Evolutionary conservation across 495 filamentous ascomycete genomes (phyloP), one percentile per base, ranked within the genome.

Genomic region (Lasiosphaeria ovina): DNA sequence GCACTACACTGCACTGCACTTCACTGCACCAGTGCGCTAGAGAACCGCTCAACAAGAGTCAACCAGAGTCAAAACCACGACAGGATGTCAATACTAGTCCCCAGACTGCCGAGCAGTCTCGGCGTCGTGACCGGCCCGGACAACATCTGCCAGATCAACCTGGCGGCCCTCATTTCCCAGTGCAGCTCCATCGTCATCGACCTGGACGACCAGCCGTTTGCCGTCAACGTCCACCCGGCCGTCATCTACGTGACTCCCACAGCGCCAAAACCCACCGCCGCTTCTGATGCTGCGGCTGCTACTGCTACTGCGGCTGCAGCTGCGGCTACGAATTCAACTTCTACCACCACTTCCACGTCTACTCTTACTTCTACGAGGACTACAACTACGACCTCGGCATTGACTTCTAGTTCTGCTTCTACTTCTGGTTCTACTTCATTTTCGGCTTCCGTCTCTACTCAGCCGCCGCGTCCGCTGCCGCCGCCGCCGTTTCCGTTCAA

Each of bases 81-180:
- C 42, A 48, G 55, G 33, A 62, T 65, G 63, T 49, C 59, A 24
- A 1, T 14, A 11, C 42, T 62, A 17, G 33, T 60, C 16, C 55
- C 63, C 55, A 38, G 59, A 32, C 11, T 55, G 24, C 54, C 63
- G 51, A 44, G 36, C 50, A 44, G 36, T 42, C 55, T 65, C 54
- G 38, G 35, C 16, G 55, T 65, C 59, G 7, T 55, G 50, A n/a
- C 42, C 12, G 55, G 38, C 49, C 59, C 59, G 10, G 35, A 42
- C 24, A 61, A 55, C 36, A 52, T 60, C 36, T 66, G 63, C 63
- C 55, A 40, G 11, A 49, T 66, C 54, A 55, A 66, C 40, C 24
- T 66, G 45, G 35, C 55, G 3, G 44, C 48, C 6, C 56, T 66
- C 34, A 59, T 57, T 47, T 35, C 56, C 36, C 32, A 44, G 60